Percentiles rank a stretch among this genome's conserved stretches.
These are phyloP conservation scores for Podochytrium sp. DNA, from an alignment of 192 early-diverging fungal genomes.

Conservation along the genomic window DNA sequence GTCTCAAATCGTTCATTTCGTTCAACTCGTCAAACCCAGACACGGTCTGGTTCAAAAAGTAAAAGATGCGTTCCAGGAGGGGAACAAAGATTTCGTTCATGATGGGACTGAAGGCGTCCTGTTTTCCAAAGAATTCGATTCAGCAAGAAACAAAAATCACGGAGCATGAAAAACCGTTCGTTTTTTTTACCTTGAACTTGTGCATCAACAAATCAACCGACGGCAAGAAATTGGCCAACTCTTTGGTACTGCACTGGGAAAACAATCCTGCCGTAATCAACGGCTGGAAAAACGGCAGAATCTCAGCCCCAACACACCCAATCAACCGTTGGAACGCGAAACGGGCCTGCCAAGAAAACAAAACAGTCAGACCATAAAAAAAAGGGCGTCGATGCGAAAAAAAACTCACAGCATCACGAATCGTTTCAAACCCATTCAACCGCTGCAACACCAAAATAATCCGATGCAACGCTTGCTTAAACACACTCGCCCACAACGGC, in stretches of 20 bases:
- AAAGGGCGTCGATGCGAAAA: conserved; percentile 79
- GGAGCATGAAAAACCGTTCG: conserved; percentile 26
- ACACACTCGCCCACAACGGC: conserved; percentile 68
- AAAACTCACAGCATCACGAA: conserved; percentile 62
- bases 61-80: conserved; percentile 80
- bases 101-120: conserved; percentile 67
- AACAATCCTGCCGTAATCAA: conserved; percentile 76
- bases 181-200: conserved; percentile 78
- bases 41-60: conserved; percentile 80
- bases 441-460: conserved; percentile 58
- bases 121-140: conserved; percentile 13
- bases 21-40: conserved; percentile 87
- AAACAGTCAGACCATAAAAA: conserved; percentile 57
- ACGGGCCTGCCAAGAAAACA: conserved; percentile 35
- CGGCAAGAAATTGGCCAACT: conserved; percentile 83
- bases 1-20: conserved; percentile 75
- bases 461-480: conserved; percentile 70
- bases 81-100: conserved; percentile 80
- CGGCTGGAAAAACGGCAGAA: conserved; percentile 78
- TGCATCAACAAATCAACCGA: conserved; percentile 84
- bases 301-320: conserved; percentile 80
- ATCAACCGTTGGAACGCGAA: conserved; percentile 85
- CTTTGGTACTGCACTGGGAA: conserved; percentile 73
- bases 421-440: conserved; percentile 41
- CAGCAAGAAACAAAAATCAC: neutral